Evolutionary conservation across 1,284 basidiomycete genomes (phyloP), one percentile per base, ranked within the genome.

Genomic region (Agroathelia rolfsii): DNA sequence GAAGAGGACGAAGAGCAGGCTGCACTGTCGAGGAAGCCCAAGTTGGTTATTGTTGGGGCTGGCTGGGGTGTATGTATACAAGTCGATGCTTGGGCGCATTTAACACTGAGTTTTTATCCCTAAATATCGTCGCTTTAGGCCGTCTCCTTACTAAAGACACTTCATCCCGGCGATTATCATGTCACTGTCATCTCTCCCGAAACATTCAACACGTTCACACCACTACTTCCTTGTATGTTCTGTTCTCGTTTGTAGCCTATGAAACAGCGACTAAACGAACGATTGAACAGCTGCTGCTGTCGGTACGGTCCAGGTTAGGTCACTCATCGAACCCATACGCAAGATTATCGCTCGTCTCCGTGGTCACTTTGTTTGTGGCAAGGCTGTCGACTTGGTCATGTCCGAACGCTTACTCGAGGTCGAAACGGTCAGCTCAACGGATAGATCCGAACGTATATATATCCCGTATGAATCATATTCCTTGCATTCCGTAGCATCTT

Each of bases 21-120:
- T 40, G 59, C 61, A 10, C 59, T 90, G 34, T 64, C 66, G 5
- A 53, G 64, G 30, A 92, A 88, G 55, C 90, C 90, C 8, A 77
- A 74, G 46, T 66, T 96, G n/a, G 88, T 96, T 35, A 78, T 96
- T 38, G 67, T 96, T 21, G 92, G 92, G 23, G 90, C 86, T 29
- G 92, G 92, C 5, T 96, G 92, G 92, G 92, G 90, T 29, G 90
- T 93, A 56, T 58, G 87, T 76, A 3, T 30, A 21, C n/a, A 13
- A n/a, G n/a, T n/a, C n/a, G n/a, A n/a, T n/a, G n/a, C n/a, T n/a
- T n/a, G n/a, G n/a, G n/a, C n/a, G n/a, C n/a, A n/a, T n/a, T n/a
- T n/a, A n/a, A n/a, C n/a, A n/a, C 17, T 32, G 22, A 24, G 28
- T 20, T 28, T 35, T 32, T 11, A 40, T 31, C 43, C 24, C 11